Conservation (phyloP, 2,329 filamentous ascomycete genomes). For the Alternaria hordeiaustralica region DNA sequence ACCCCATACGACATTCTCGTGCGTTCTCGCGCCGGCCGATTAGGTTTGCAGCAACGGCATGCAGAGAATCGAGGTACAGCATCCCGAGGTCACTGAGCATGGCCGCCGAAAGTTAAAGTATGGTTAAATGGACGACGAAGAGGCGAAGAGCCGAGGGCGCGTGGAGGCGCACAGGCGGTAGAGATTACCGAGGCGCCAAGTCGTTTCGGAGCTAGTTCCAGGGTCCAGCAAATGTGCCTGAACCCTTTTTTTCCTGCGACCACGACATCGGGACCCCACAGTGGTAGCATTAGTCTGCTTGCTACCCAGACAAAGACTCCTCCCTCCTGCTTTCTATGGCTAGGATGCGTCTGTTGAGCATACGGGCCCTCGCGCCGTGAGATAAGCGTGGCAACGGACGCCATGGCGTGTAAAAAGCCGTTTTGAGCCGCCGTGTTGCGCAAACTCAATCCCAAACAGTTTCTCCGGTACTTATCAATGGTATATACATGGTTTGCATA, state of each 20-base stretch:
- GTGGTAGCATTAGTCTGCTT: neutral
- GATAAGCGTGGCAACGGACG: neutral
- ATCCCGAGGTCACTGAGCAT: neutral
- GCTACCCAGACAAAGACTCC: neutral
- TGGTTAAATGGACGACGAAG: neutral
- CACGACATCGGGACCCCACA: neutral
- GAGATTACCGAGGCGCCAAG: neutral
- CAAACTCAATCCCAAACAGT: neutral
- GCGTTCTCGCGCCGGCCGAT: neutral
- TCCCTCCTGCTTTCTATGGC: neutral
- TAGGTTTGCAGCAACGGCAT: neutral
- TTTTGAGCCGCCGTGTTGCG: neutral
- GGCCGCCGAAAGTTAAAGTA: neutral
- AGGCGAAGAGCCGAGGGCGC: neutral
- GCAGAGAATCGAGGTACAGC: neutral
- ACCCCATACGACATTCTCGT: neutral
- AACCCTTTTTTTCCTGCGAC: neutral
- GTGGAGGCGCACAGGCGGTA: neutral
- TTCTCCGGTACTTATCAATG: neutral
- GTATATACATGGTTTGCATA: neutral
- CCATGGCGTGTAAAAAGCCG: neutral
- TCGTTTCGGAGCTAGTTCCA: neutral
- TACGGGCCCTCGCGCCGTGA: neutral
- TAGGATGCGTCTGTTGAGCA: neutral
- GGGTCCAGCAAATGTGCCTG: neutral